phyloP scores from a whole-genome alignment of 164 flowering plant species.

The Cinnamomum micranthum region DNA sequence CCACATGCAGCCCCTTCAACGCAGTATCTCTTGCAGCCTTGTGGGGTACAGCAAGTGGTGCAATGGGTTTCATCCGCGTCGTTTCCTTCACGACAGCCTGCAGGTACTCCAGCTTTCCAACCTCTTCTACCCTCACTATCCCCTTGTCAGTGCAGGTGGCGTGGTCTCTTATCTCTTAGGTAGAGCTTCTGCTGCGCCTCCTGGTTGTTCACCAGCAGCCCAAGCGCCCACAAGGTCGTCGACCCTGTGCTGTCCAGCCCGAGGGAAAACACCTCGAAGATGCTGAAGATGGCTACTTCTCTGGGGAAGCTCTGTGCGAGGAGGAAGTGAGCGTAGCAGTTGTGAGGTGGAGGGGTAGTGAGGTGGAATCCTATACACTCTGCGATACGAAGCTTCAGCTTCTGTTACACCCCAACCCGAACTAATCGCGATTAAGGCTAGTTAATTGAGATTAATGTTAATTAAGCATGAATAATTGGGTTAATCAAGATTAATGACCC shows the following conservation, averaged over 20 bases:
- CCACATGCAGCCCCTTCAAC: slow-evolving; percentile 13
- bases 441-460: too few species aligned
- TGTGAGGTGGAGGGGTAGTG: neutral
- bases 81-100: slow-evolving; percentile 17
- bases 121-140: slow-evolving; percentile 1
- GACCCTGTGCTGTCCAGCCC: slow-evolving; percentile 16
- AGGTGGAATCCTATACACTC: too few species aligned
- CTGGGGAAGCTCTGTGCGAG: slow-evolving; percentile 6
- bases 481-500: too few species aligned
- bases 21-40: slow-evolving; percentile 5
- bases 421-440: too few species aligned
- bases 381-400: too few species aligned
- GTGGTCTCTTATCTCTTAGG: neutral
- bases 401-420: too few species aligned
- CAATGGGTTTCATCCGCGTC: slow-evolving; percentile 12
- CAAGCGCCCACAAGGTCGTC: slow-evolving; percentile 18
- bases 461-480: too few species aligned
- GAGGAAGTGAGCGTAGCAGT: slow-evolving; percentile 16
- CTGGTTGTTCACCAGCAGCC: slow-evolving; percentile 7
- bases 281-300: neutral
- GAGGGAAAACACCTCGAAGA: slow-evolving; percentile 17
- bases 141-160: neutral
- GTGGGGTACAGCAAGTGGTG: slow-evolving; percentile 12
- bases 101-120: slow-evolving; percentile 12
- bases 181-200: slow-evolving; percentile 11